phyloP scores from a whole-genome alignment of 768 basidiomycete genomes.

The Boletus subparvulus region DNA sequence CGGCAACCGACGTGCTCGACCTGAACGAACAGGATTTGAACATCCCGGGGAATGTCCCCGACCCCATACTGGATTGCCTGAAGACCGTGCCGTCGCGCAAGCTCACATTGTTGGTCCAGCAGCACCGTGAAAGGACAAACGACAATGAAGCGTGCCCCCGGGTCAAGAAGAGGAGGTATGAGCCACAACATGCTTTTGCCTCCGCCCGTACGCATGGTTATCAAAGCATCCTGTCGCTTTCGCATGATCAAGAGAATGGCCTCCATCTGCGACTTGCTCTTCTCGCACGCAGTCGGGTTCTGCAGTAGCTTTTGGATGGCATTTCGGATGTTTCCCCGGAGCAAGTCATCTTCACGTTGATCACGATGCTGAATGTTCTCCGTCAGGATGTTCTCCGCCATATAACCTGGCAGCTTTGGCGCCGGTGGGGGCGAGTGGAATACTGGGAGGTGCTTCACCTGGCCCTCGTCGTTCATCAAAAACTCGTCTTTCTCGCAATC shows the following conservation, averaged over 20 bases:
- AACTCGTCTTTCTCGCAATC: not conserved
- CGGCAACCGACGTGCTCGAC: not conserved
- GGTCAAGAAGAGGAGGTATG: not conserved
- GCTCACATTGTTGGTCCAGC: not conserved
- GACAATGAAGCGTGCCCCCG: not conserved
- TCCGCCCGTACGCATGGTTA: conserved; percentile 6
- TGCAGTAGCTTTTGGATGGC: not conserved
- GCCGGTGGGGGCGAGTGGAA: not conserved
- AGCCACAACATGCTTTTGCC: conserved; percentile 8
- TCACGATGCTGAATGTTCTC: too few relatives aligned
- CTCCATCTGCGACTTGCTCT: conserved; percentile 1
- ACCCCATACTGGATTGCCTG: not conserved
- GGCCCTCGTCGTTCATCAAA: not conserved
- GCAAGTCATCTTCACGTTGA: not conserved
- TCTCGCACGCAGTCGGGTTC: not conserved
- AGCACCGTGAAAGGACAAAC: conserved; percentile 4
- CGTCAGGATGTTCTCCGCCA: not conserved
- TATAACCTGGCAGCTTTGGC: not conserved
- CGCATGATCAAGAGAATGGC: not conserved
- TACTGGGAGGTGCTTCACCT: not conserved
- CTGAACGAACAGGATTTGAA: conserved; percentile 3
- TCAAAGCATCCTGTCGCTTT: conserved; percentile 1
- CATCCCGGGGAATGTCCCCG: not conserved
- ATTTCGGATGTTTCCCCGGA: not conserved
- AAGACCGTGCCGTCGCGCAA: not conserved